Evolutionary conservation across 2,329 filamentous ascomycete genomes (phyloP), one percentile per base, ranked within the genome.

Genomic region (Blastomyces percursus): DNA sequence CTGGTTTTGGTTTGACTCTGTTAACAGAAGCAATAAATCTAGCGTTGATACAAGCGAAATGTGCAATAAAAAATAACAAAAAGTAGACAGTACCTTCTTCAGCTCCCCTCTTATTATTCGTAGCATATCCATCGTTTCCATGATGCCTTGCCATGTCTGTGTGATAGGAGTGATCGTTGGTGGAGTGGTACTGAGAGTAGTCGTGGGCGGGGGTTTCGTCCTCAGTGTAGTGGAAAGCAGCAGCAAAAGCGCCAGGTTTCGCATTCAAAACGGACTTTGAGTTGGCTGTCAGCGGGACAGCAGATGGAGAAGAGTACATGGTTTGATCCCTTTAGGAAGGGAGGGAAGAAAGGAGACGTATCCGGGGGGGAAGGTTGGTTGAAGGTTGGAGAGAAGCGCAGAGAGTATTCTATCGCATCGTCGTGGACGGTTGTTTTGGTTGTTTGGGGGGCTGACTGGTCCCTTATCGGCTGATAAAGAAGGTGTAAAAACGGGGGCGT

Each of bases 141-240:
- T 52, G 60, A 56, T n/a, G 35, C 40, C 40, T 56, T 12, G 62
- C 42, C 55, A 58, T 61, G 48, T 54, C 38, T 56, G 38, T 11
- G 51, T 56, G 46, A 35, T 55, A 61, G 14, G 30, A 51, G 59
- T 40, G 24, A 21, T 61, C 27, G 61, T 51, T 62, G 42, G 35
- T 62, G 24, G 44, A 27, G 46, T 58, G 52, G 40, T 42, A 52
- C 27, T 42, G 52, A 32, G 59, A 48, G 50, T 61, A 46, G 61
- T 58, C 48, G 35, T 56, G 19, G 30, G 56, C 21, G 56, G 71
- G 68, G 59, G 68, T 65, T 65, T 71, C 73, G 64, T 75, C 72
- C 65, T 77, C 74, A 64, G 73, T 73, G 69, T 76, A 78, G 63
- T 78, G 76, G 66, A 78, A 75, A 65, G 71, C 68, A 38, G 77